Evolutionary conservation across 2,329 filamentous ascomycete genomes (phyloP), one percentile per base, ranked within the genome.

Genomic region (Diaporthe sp.): DNA sequence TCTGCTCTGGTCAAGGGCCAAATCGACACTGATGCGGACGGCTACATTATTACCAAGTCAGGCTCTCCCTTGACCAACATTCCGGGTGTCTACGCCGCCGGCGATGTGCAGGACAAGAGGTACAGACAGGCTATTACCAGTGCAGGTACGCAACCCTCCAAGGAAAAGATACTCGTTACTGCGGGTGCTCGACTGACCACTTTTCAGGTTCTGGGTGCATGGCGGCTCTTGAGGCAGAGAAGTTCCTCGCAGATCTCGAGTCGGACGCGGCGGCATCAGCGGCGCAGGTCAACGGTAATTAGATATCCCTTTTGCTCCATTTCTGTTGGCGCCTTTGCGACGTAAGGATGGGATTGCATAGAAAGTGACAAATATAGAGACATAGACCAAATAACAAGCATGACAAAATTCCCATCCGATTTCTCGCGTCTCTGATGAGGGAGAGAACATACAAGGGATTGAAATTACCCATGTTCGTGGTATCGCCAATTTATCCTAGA

Each of bases 81-180:
- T 8, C 91, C 95, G 82, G 97, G 97, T 83, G 95, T 99, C 27
- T 99, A 98, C 82, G 97, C 97, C 50, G 97, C 96, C 13, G 97
- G 97, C 77, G 97, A 99, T 82, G 97, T 99, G 13, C 97, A 99
- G 88, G 97, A 99, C 84, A 99, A 98, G 92, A 92, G 93, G 82
- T 99, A 99, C 85, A 92, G 97, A 83, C 97, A 99, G 87, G 97
- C 97, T 61, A 97, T 99, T 78, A 99, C 97, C 77, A 98, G 96
- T 86, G 97, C 97, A 79, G 96, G 95, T 95, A 88, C 82, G 92
- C 90, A 42, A 22, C 32, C 19, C 32, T 25, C 56, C 35, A 25
- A n/a, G n/a, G 12, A 17, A 17, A 66, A 32, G 30, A 25, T 30
- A n/a, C 72, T 27, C 66, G 55, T 65, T n/a, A 25, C 47, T 27